Evolutionary conservation across 2,329 filamentous ascomycete species (phyloP), one percentile per base, ranked within the genome.

Genomic region (Ophioceras dolichostomum): DNA sequence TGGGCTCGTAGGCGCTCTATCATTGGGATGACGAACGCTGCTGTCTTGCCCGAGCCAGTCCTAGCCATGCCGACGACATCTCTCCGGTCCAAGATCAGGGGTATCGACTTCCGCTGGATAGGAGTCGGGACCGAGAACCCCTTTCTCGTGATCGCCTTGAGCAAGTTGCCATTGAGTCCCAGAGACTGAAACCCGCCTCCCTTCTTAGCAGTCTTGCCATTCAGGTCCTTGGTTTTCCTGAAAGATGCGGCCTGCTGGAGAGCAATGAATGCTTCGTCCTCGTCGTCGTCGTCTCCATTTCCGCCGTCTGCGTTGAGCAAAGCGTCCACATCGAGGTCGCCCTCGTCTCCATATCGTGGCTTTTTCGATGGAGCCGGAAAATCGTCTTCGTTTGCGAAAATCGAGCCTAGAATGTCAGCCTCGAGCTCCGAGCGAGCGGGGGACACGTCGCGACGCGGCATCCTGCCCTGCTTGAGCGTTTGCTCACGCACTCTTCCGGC

Each of bases 41-140:
- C 91, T 1, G 93, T 98, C 67, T 98, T 98, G 64, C 91, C 91
- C 16, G 88, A 96, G 55, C 91, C 91, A n/a, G 93, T 98, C 47
- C 93, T 73, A 7, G 91, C 91, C 91, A 98, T 98, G 47, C 88
- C 93, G 18, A 98, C 89, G n/a, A 96, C 84, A 69, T 98, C 91
- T 60, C 87, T 84, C 38, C 82, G 76, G 43, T 93, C 83, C 48
- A 96, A 68, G 39, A 98, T 77, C 39, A 96, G 67, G 4, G 91
- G 93, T 34, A 98, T 94, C 2, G 91, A 85, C 61, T 96, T 96
- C 48, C 91, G 77, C 64, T 98, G 91, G 58, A 98, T 98, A 0
- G 91, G 91, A 0, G 91, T 98, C 4, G 93, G 93, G 3, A 96
- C 85, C 1, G 83, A 86, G 60, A 95, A 98, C 13, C 91, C 93